phyloP scores from a whole-genome alignment of 163 green algal species.

The Prototheca stagnorum region DNA sequence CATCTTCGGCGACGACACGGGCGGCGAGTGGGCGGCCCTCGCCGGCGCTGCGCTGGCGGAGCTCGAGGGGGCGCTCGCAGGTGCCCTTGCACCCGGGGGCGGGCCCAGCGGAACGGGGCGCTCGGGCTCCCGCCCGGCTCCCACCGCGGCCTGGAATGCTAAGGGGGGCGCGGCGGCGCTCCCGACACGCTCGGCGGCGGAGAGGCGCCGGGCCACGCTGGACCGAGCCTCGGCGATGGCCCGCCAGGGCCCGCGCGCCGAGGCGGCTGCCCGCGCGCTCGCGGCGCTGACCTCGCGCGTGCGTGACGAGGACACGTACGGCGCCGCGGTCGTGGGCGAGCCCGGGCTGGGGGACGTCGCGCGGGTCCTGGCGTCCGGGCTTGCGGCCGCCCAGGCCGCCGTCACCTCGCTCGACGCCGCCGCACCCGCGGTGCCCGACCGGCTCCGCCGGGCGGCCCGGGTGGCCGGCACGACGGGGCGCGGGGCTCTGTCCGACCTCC shows the following conservation, averaged over 20 bases:
- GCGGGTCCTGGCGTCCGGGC: not conserved
- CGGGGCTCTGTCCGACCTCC: too few species aligned
- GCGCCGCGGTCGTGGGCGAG: not conserved
- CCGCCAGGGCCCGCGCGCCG: not conserved
- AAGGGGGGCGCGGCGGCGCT: not conserved
- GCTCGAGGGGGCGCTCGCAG: not conserved
- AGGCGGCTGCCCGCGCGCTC: not conserved
- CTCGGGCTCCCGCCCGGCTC: not conserved
- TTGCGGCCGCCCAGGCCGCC: too few species aligned
- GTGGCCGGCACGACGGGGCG: too few species aligned
- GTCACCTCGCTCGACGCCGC: too few species aligned
- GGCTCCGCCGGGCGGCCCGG: too few species aligned
- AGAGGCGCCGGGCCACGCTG: not conserved
- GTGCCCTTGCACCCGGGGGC: not conserved
- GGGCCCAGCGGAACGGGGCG: not conserved
- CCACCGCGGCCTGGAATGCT: not conserved
- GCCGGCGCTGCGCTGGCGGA: not conserved
- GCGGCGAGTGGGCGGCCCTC: not conserved
- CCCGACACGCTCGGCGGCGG: not conserved
- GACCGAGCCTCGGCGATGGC: too few species aligned
- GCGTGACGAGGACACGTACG: not conserved
- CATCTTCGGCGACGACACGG: not conserved
- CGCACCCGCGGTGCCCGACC: too few species aligned
- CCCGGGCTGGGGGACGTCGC: not conserved
- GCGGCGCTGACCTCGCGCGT: not conserved